Conservation (phyloP, 2,329 filamentous ascomycete species). For the Pleoardoris graminearum region DNA sequence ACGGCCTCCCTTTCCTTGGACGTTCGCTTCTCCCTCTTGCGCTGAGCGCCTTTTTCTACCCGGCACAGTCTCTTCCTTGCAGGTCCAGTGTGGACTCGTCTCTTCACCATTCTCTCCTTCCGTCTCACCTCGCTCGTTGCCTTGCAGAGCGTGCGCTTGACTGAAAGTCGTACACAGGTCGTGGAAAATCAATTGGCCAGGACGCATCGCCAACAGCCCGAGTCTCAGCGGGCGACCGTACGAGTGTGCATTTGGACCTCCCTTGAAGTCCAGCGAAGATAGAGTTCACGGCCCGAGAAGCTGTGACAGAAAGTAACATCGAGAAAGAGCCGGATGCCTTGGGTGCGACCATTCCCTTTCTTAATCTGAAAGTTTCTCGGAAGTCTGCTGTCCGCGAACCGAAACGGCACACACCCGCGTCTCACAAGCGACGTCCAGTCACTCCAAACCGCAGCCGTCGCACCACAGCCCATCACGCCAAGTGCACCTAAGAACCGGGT, state of each 20-base stretch:
- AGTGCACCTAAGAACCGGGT: conserved; percentile 10
- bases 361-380: conserved; percentile 2
- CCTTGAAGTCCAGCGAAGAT: background rate
- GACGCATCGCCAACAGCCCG: conserved; percentile 16
- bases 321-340: conserved; percentile 17
- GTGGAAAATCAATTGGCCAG: conserved; percentile 17
- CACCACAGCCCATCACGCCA: conserved; percentile 20
- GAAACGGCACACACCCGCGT: conserved; percentile 22
- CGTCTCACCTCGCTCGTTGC: conserved; percentile 30
- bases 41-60: conserved; percentile 33
- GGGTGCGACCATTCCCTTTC: conserved; percentile 17
- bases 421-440: conserved; percentile 24
- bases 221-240: background rate
- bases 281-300: background rate
- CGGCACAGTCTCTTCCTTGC: conserved; percentile 33
- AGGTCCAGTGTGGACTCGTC: conserved; percentile 29
- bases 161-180: conserved; percentile 9
- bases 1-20: conserved; percentile 17
- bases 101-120: conserved; percentile 21
- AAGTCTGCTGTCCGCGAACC: conserved; percentile 11
- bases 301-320: background rate
- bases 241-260: background rate
- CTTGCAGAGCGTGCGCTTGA: conserved; percentile 28
- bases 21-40: conserved; percentile 22
- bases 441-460: conserved; percentile 32